A percentile compares a stretch with the other conserved stretches of the same genome.
Conservation (phyloP, 2,329 filamentous ascomycete species). For the Pyricularia pennisetigena region DNA sequence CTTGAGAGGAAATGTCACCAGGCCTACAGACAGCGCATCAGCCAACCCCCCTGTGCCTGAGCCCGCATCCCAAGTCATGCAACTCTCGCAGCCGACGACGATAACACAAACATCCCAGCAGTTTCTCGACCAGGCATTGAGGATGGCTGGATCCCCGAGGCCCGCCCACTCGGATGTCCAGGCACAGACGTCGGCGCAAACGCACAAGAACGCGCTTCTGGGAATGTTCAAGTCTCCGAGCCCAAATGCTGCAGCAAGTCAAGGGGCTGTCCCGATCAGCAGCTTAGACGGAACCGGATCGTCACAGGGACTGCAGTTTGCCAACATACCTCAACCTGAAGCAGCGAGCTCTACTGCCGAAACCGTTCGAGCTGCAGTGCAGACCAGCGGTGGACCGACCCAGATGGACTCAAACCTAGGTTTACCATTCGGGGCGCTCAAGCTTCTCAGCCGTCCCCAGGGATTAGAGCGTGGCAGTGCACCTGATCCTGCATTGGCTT, state of each 20-base stretch:
- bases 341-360: conserved; percentile 11
- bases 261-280: not conserved
- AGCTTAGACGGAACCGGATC: not conserved
- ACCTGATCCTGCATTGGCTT: not conserved
- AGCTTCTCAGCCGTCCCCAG: conserved; percentile 26
- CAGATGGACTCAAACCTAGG: conserved; percentile 25
- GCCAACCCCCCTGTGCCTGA: conserved; percentile 7
- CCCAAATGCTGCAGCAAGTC: not conserved
- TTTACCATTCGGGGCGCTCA: conserved; percentile 27
- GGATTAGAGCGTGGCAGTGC: conserved; percentile 7
- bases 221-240: conserved; percentile 30
- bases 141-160: conserved; percentile 1
- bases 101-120: not conserved
- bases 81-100: not conserved
- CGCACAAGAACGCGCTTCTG: conserved; percentile 10
- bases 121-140: conserved; percentile 3
- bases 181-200: not conserved
- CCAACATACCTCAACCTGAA: conserved; percentile 8
- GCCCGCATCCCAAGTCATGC: conserved; percentile 11
- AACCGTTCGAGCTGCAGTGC: conserved; percentile 15
- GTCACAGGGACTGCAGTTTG: not conserved
- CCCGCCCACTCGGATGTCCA: not conserved
- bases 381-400: conserved; percentile 19
- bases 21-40: conserved; percentile 9
- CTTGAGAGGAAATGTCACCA: conserved; percentile 22